Conservation (phyloP, 2,329 filamentous ascomycete species). For the Arthrobotrys sphaeroides region DNA sequence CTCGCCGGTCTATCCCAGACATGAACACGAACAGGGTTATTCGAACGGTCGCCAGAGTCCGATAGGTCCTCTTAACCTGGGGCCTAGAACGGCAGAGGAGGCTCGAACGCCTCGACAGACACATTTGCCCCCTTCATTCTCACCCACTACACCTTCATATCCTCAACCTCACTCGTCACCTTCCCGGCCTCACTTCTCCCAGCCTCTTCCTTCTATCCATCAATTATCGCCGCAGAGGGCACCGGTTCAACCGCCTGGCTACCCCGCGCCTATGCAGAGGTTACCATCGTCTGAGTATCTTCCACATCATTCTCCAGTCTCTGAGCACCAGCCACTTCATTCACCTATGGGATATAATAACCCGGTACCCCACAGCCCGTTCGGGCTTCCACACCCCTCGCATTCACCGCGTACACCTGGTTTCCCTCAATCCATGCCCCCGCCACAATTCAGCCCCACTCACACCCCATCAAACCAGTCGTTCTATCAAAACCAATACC, state of each 20-base stretch:
- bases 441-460: constrained; percentile 50
- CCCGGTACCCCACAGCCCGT: constrained; percentile 31
- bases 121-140: constrained; percentile 30
- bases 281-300: constrained; percentile 39
- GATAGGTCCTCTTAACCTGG: constrained; percentile 29
- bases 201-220: constrained; percentile 39
- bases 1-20: constrained; percentile 24
- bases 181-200: constrained; percentile 19
- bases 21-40: constrained; percentile 23
- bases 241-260: constrained; percentile 36
- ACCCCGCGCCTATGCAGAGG: constrained; percentile 44
- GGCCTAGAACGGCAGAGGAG: constrained; percentile 20
- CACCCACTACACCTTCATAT: constrained; percentile 38
- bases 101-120: constrained; percentile 26
- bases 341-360: constrained; percentile 38
- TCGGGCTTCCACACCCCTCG: constrained; percentile 15
- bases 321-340: constrained; percentile 36
- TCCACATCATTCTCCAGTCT: constrained; percentile 42
- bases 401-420: constrained; percentile 44
- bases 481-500: constrained; percentile 23
- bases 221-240: constrained; percentile 44
- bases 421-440: constrained; percentile 42
- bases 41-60: constrained; percentile 41
- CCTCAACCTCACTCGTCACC: constrained; percentile 35
- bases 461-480: constrained; percentile 16